A percentile compares a stretch with the other conserved stretches of the same genome.
These are phyloP conservation scores for Cladosporium velox DNA, from an alignment of 2,329 filamentous ascomycete genomes.

Conservation along the genomic window DNA sequence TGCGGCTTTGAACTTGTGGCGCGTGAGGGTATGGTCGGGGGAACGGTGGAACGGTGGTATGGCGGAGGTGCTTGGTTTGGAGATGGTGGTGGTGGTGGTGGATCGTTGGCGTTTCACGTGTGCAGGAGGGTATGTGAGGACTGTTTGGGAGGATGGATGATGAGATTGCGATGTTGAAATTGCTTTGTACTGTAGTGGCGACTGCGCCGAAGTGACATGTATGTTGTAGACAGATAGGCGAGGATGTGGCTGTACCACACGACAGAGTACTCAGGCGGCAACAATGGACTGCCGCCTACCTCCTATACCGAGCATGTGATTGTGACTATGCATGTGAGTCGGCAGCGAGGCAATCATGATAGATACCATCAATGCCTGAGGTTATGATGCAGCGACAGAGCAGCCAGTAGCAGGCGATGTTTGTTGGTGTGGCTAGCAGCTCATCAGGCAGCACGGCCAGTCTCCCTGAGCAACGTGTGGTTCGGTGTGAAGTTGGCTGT, in stretches of 20 bases:
- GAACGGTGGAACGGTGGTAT: neutral
- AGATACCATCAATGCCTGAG: neutral
- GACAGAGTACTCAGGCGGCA: neutral
- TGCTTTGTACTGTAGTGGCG: neutral
- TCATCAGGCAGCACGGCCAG: neutral
- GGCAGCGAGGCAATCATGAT: neutral
- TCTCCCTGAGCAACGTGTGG: slow-evolving; percentile 12
- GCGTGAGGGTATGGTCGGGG: neutral
- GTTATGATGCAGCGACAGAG: neutral
- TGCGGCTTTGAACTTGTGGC: slow-evolving; percentile 11
- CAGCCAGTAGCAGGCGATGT: neutral
- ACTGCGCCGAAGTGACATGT: neutral
- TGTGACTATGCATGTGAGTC: neutral
- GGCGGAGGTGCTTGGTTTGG: neutral
- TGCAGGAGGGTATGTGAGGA: neutral
- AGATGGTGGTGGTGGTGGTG: neutral
- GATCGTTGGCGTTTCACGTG: neutral
- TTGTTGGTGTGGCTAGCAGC: neutral
- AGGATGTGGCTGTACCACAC: neutral
- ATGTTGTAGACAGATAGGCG: neutral
- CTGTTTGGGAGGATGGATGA: neutral
- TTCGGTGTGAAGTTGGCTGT: neutral
- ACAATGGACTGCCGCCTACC: neutral
- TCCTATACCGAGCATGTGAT: neutral
- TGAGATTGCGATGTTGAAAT: neutral